Evolutionary conservation across 1,284 basidiomycete species (phyloP), one percentile per base, ranked within the genome.

Genomic region (Filobasidium uniguttulatum): DNA sequence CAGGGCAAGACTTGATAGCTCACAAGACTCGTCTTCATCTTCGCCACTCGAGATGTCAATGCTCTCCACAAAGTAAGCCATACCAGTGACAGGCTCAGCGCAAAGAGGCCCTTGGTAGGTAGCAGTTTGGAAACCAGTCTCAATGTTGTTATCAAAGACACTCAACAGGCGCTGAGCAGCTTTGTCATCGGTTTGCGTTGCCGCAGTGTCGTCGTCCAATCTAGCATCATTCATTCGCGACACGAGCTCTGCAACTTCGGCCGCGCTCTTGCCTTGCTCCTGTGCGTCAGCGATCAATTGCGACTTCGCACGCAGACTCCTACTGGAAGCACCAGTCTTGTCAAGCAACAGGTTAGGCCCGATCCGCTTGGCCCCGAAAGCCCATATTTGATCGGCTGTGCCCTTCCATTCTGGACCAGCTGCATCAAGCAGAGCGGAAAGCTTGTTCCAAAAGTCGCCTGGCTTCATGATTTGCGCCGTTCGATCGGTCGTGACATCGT

Each of bases 121-220:
- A 3, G 91, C 90, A 38, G 97, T 77, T 69, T 96, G 91, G 71
- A 98, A 99, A 1, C 91, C 94, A 2, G 82, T 83, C 65, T 97
- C 91, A 40, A 98, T 75, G 55, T 82, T 76, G 52, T 80, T 78
- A 59, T 89, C 83, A 57, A 93, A 84, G 57, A 86, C 83, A 26
- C 71, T 49, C 49, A 46, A 55, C 51, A 61, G 50, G 33, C 57
- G 53, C 3, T 55, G 59, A 7, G 52, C 48, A n/a, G 47, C 51
- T 15, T 73, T 69, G 12, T 66, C 66, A 4, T 55, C 57, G 7
- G 54, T 54, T n/a, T 53, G 50, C n/a, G 36, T 25, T 4, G 26
- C 22, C 6, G 43, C 19, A 6, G 36, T 43, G 28, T 54, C 54
- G 10, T 49, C 56, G 5, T 43, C 33, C 17, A 51, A 53, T 20